phyloP scores from a whole-genome alignment of 495 filamentous ascomycete genomes.

The Neurospora sp. region DNA sequence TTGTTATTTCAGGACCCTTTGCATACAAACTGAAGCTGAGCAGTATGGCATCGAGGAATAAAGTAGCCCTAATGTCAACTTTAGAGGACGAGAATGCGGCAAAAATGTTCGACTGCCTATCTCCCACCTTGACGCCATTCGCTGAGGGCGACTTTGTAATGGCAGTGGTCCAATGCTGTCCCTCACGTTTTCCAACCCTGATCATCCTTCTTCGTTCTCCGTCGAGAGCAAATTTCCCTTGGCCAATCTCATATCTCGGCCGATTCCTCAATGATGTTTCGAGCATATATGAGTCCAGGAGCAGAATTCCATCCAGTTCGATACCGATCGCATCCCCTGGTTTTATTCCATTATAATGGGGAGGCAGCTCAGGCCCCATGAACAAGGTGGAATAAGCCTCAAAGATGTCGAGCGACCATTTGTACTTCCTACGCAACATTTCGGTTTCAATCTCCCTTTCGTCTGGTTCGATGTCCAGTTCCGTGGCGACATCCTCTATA shows the following conservation, averaged over 20 bases:
- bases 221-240: not conserved
- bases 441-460: not conserved
- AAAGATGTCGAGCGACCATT: not conserved
- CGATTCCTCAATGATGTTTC: not conserved
- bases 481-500: not conserved
- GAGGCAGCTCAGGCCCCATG: not conserved
- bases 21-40: not conserved
- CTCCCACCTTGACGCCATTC: not conserved
- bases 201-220: not conserved
- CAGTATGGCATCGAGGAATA: not conserved
- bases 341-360: not conserved
- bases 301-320: not conserved
- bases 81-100: not conserved
- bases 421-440: not conserved
- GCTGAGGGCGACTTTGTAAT: not conserved
- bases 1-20: not conserved
- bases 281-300: not conserved
- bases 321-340: not conserved
- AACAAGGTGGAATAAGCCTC: not conserved
- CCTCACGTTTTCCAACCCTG: not conserved
- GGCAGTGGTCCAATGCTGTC: not conserved
- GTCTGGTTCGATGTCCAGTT: not conserved
- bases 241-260: not conserved
- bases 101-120: not conserved
- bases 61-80: not conserved